Evolutionary conservation across 768 basidiomycete genomes (phyloP).

Genomic region (Jaapia argillacea): DNA sequence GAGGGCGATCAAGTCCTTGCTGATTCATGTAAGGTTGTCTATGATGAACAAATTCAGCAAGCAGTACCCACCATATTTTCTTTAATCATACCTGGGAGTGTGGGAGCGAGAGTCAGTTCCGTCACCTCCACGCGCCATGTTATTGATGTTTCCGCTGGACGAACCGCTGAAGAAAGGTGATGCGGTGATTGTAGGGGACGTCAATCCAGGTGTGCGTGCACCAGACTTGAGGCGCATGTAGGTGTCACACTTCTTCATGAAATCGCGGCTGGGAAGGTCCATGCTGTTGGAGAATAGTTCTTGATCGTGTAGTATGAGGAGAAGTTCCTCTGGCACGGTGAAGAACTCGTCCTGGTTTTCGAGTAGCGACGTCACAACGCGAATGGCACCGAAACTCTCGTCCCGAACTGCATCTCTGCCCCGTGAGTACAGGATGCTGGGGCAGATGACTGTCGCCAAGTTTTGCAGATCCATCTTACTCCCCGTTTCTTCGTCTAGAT

Average conservation of each 20-base stretch:
- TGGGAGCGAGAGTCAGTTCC: not conserved
- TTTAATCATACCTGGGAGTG: not conserved
- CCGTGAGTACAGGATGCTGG: slow-evolving; percentile 92
- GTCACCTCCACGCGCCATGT: slow-evolving; percentile 14
- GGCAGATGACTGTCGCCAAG: slow-evolving; percentile 93
- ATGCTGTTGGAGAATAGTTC: slow-evolving; percentile 84
- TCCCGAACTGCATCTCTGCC: slow-evolving; percentile 81
- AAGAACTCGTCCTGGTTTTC: slow-evolving; percentile 95
- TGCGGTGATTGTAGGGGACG: slow-evolving; percentile 24
- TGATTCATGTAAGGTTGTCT: slow-evolving; percentile 34
- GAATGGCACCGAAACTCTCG: slow-evolving; percentile 86
- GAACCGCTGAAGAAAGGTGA: slow-evolving; percentile 29
- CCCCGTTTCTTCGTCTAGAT: slow-evolving; percentile 94
- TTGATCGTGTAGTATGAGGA: slow-evolving; percentile 79
- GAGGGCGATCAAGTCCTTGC: too few species aligned
- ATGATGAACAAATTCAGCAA: slow-evolving; percentile 22
- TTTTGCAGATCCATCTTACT: slow-evolving; percentile 98
- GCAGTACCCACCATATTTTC: too few species aligned
- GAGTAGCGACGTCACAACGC: slow-evolving; percentile 75
- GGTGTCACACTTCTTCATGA: slow-evolving; percentile 91
- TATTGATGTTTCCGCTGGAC: slow-evolving; percentile 12
- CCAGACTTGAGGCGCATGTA: slow-evolving; percentile 66
- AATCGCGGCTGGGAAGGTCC: slow-evolving; percentile 90
- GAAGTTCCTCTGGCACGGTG: slow-evolving; percentile 86
- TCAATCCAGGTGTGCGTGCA: slow-evolving; percentile 39